phyloP scores from a whole-genome alignment of 257 asterid species.

The Euphrasia confusa region DNA sequence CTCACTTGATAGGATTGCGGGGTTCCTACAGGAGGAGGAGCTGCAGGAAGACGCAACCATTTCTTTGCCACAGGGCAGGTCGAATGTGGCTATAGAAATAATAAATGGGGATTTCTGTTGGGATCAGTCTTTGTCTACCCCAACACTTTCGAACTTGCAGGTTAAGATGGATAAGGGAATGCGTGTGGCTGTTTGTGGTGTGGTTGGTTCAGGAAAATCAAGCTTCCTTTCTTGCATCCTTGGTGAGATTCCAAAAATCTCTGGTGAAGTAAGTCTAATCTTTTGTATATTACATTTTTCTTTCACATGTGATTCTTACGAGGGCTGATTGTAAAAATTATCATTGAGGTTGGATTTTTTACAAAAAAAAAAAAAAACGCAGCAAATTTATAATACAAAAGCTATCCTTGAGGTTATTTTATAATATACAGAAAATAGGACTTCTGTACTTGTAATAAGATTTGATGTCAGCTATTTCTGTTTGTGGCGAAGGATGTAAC shows the following conservation, averaged over 20 bases:
- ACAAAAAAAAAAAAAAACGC: background rate
- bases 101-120: slow-evolving; percentile 54
- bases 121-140: slow-evolving; percentile 43
- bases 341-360: background rate
- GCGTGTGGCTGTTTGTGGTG: slow-evolving; percentile 78
- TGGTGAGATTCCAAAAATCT: slow-evolving; percentile 66
- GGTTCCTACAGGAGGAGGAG: slow-evolving; percentile 58
- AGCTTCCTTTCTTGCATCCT: slow-evolving; percentile 74
- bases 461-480: too few species aligned
- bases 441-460: too few species aligned
- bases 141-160: slow-evolving; percentile 51
- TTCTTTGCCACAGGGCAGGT: slow-evolving; percentile 41
- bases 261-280: slow-evolving; percentile 63
- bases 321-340: too few species aligned
- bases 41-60: slow-evolving; percentile 57
- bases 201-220: slow-evolving; percentile 78
- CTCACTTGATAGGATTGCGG: slow-evolving; percentile 66
- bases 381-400: too few species aligned
- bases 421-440: too few species aligned
- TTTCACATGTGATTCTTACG: background rate
- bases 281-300: slow-evolving; percentile 11
- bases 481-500: too few species aligned
- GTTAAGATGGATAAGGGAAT: slow-evolving; percentile 53
- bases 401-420: too few species aligned
- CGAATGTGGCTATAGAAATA: slow-evolving; percentile 54